Evolutionary conservation across 2,329 filamentous ascomycete genomes (phyloP).

Genomic region (Talaromyces sp.): DNA sequence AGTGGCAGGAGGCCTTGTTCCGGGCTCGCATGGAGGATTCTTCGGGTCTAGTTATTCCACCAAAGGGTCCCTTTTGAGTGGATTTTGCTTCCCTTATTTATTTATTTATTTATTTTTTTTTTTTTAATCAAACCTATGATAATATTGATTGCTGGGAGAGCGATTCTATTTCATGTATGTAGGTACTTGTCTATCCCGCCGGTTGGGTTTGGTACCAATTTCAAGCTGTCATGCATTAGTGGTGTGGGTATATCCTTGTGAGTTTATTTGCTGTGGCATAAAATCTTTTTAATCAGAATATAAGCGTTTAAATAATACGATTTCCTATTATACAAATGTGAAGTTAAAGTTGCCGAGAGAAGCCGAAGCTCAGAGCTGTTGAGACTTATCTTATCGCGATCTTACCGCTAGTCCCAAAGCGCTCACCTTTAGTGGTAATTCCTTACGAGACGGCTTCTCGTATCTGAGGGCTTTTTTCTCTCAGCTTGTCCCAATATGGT

Average conservation of each 20-base stretch:
- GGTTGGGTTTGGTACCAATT: neutral
- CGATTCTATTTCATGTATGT: neutral
- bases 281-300: too few species aligned
- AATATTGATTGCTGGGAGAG: neutral
- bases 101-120: neutral
- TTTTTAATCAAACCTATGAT: neutral
- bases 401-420: neutral
- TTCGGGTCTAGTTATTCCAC: neutral
- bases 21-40: neutral
- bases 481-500: neutral
- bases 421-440: neutral
- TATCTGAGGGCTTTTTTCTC: neutral
- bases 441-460: neutral
- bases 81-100: too few species aligned
- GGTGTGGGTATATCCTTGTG: neutral
- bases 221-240: neutral
- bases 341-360: neutral
- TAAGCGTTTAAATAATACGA: neutral
- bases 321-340: neutral
- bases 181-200: neutral
- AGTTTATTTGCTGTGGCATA: neutral
- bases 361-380: neutral
- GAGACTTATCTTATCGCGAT: neutral
- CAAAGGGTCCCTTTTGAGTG: neutral
- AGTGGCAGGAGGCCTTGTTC: slow-evolving; percentile 9